Conservation (phyloP, 2,329 filamentous ascomycete genomes). For the Trichoderma hamatum region DNA sequence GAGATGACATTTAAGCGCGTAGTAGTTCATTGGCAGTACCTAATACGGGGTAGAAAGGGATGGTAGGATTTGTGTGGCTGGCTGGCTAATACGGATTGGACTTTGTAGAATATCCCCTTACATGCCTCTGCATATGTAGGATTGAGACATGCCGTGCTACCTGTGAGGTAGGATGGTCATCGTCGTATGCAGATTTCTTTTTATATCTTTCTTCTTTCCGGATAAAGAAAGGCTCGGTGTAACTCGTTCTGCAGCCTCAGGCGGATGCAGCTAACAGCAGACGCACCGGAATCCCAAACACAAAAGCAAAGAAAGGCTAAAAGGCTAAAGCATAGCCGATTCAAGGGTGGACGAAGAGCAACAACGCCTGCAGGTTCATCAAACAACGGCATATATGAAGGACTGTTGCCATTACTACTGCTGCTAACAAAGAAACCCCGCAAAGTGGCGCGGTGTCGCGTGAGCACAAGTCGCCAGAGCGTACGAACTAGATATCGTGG, state of each 20-base stretch:
- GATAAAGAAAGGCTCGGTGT: background rate
- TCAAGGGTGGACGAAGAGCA: background rate
- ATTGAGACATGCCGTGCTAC: background rate
- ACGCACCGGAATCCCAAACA: background rate
- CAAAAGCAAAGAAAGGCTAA: background rate
- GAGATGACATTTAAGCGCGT: background rate
- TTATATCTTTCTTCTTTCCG: background rate
- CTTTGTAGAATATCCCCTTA: background rate
- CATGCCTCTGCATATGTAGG: background rate
- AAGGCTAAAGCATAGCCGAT: background rate
- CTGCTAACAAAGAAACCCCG: background rate
- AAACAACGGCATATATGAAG: background rate
- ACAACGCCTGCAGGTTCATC: background rate
- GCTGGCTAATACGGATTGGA: background rate
- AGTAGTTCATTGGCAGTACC: background rate
- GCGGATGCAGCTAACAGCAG: background rate
- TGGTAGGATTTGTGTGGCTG: background rate
- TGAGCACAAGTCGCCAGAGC: background rate
- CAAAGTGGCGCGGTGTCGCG: conserved; percentile 16
- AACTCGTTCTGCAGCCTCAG: background rate
- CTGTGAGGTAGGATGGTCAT: background rate
- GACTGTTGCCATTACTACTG: background rate
- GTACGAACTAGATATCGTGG: background rate
- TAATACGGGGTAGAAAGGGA: background rate
- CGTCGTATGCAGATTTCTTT: background rate